These are phyloP conservation scores for Verticillium dahliae DNA, from an alignment of 2,329 filamentous ascomycete genomes.

Conservation along the genomic window DNA sequence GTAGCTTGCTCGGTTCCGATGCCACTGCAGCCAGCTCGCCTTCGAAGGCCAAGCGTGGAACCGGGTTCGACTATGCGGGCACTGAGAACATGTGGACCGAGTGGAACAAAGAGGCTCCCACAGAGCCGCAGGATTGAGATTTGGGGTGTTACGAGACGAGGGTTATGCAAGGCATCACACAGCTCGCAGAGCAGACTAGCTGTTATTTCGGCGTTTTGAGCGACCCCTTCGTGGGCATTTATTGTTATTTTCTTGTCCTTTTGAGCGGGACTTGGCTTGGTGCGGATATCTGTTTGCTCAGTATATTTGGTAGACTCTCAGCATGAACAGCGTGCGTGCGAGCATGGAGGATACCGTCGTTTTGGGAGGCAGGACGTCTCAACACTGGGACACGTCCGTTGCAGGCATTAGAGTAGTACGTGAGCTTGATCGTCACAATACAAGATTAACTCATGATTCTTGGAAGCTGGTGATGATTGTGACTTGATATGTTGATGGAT, in stretches of 20 bases:
- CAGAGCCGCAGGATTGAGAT: not conserved
- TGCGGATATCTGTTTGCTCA: not conserved
- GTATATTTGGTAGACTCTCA: not conserved
- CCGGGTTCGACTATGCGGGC: slow-evolving; percentile 22
- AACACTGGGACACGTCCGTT: not conserved
- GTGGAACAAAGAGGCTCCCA: slow-evolving; percentile 15
- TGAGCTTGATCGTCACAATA: not conserved
- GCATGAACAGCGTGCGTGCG: not conserved
- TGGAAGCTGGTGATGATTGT: too few species aligned
- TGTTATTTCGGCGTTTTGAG: not conserved
- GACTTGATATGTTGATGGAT: too few species aligned
- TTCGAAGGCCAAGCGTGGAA: slow-evolving; percentile 21
- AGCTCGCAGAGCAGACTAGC: not conserved
- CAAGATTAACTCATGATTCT: too few species aligned
- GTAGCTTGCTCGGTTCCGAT: slow-evolving; percentile 40
- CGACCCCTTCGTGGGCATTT: not conserved
- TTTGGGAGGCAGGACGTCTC: not conserved
- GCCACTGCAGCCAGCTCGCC: slow-evolving; percentile 41
- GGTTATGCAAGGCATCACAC: not conserved
- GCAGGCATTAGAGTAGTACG: not conserved
- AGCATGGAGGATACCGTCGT: not conserved
- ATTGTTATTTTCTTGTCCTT: not conserved
- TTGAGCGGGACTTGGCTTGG: not conserved
- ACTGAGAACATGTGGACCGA: slow-evolving; percentile 20
- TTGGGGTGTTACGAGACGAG: not conserved